A percentile compares a stretch with the other conserved stretches of the same genome.
These are phyloP conservation scores for Dendrobium nobile DNA, from an alignment of 106 monocot genomes.

Conservation along the genomic window DNA sequence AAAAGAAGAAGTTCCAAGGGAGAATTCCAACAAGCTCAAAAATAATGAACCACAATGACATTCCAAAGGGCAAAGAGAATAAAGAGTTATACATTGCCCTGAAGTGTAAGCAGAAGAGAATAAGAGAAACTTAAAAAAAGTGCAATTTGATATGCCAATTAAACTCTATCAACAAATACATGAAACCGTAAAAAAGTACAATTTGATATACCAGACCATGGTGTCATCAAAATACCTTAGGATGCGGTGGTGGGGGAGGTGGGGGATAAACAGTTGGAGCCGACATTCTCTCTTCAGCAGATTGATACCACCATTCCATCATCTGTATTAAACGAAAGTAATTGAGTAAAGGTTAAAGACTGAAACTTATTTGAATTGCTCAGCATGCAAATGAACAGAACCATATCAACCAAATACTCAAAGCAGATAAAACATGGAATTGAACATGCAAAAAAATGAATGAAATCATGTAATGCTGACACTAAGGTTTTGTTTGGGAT, in stretches of 20 bases:
- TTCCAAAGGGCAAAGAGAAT: too few relatives aligned
- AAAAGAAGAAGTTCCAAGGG: too few relatives aligned
- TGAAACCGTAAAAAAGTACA: not conserved
- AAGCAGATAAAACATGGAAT: not conserved
- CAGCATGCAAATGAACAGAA: not conserved
- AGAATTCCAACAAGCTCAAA: too few relatives aligned
- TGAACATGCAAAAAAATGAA: not conserved
- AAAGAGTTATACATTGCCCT: too few relatives aligned
- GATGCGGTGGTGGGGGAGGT: constrained; percentile 89
- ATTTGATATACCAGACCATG: not conserved
- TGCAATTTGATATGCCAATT: too few relatives aligned
- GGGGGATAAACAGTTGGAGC: constrained; percentile 96
- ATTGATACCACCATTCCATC: constrained; percentile 99
- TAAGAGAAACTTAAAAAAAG: not conserved
- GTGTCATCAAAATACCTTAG: constrained; percentile 42
- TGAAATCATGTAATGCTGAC: too few relatives aligned
- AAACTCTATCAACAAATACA: not conserved
- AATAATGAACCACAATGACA: too few relatives aligned
- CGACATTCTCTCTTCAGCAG: constrained; percentile 95
- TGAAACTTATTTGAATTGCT: not conserved
- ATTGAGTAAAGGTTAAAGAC: not conserved
- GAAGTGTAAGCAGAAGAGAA: not conserved
- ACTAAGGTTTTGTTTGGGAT: too few relatives aligned
- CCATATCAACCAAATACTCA: not conserved
- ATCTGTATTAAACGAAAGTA: constrained; percentile 36